These are phyloP conservation scores for Corymbia calophylla DNA, from an alignment of 441 rosid species.

Conservation along the genomic window DNA sequence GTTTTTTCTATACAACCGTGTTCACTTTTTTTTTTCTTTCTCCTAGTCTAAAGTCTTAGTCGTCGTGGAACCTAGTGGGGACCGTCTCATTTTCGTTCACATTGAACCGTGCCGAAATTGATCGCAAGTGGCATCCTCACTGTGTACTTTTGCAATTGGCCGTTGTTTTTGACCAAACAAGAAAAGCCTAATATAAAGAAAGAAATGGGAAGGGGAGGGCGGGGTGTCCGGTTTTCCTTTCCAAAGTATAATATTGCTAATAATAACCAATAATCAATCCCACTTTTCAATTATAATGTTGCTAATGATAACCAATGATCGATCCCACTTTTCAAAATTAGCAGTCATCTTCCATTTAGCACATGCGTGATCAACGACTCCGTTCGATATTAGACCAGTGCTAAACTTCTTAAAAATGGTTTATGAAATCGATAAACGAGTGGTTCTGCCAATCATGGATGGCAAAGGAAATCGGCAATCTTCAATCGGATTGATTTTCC, in stretches of 20 bases:
- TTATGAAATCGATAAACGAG: too few species aligned
- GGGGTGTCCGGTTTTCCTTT: neutral
- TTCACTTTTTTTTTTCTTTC: too few species aligned
- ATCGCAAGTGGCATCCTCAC: neutral
- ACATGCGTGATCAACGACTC: neutral
- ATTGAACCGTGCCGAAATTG: too few species aligned
- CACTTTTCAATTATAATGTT: neutral
- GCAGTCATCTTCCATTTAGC: neutral
- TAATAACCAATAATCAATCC: neutral
- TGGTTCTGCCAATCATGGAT: neutral
- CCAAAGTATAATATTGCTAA: neutral
- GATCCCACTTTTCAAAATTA: neutral
- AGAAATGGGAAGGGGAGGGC: neutral
- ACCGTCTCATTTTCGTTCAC: too few species aligned
- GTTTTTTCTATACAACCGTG: too few species aligned
- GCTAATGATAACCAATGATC: neutral
- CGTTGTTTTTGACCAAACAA: neutral
- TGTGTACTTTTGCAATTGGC: neutral
- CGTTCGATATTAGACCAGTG: neutral
- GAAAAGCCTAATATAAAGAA: neutral
- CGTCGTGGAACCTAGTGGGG: neutral
- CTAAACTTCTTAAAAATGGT: too few species aligned
- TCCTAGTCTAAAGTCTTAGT: neutral
- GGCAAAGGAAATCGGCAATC: neutral
- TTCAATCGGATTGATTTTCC: neutral